phyloP scores from a whole-genome alignment of 2,329 filamentous ascomycete species.

The Talaromyces sp. region DNA sequence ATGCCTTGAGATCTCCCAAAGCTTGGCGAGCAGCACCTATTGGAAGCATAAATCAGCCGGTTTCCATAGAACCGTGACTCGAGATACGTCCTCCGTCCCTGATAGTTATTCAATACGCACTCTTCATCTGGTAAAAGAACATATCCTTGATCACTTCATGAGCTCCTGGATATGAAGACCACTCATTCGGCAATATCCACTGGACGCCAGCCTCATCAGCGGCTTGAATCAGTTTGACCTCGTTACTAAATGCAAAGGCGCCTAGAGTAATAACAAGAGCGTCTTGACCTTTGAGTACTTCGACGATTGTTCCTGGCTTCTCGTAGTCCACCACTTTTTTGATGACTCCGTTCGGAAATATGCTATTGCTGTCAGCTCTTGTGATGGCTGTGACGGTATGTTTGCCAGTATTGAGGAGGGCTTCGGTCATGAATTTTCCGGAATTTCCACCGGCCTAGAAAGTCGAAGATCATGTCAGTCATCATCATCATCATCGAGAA shows the following conservation, averaged over 20 bases:
- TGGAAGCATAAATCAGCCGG: neutral
- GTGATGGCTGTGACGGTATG: neutral
- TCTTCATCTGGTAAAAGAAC: neutral
- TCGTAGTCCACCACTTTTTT: neutral
- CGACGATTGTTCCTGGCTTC: constrained; percentile 40
- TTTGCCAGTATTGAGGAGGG: neutral
- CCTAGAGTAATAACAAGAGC: constrained; percentile 55
- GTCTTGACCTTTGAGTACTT: constrained; percentile 54
- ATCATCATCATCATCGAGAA: neutral
- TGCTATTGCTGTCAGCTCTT: neutral
- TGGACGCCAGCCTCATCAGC: constrained; percentile 54
- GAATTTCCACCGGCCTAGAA: neutral
- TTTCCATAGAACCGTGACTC: neutral
- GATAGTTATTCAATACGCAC: neutral
- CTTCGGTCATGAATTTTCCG: neutral
- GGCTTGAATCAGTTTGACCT: constrained; percentile 47
- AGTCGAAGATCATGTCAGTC: neutral
- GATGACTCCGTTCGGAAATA: neutral
- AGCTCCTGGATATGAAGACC: constrained; percentile 25
- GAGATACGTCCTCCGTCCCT: neutral
- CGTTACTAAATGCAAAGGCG: constrained; percentile 42
- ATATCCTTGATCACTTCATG: neutral
- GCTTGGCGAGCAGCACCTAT: neutral
- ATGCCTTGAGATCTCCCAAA: constrained; percentile 31
- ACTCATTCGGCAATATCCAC: constrained; percentile 55